Evolutionary conservation across 768 basidiomycete genomes (phyloP).

Genomic region (Tephrocybe sp.): DNA sequence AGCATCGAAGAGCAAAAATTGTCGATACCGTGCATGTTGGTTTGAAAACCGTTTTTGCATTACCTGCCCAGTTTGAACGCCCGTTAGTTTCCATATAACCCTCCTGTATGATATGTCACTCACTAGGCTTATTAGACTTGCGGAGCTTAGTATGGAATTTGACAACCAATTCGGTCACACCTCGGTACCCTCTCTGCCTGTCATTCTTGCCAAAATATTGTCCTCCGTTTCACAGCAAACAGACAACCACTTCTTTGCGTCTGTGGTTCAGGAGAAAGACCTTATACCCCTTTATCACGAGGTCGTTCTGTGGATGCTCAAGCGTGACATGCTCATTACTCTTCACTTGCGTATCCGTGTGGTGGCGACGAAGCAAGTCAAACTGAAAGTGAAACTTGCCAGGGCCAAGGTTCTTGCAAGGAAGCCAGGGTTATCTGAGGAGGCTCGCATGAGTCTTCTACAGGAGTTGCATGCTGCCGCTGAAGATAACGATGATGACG

Average conservation of each 20-base stretch:
- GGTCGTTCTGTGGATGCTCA: slow-evolving; percentile 89
- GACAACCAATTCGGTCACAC: slow-evolving; percentile 54
- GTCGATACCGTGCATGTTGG: slow-evolving; percentile 81
- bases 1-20: slow-evolving; percentile 85
- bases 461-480: slow-evolving; percentile 20
- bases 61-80: slow-evolving; percentile 60
- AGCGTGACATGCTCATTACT: slow-evolving; percentile 79
- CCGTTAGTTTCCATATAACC: slow-evolving; percentile 43
- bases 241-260: slow-evolving; percentile 76
- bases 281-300: slow-evolving; percentile 70
- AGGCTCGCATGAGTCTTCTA: slow-evolving; percentile 17
- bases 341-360: slow-evolving; percentile 85
- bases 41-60: slow-evolving; percentile 78
- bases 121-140: slow-evolving; percentile 35
- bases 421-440: slow-evolving; percentile 16
- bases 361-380: slow-evolving; percentile 74
- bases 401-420: slow-evolving; percentile 36
- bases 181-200: slow-evolving; percentile 66
- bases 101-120: slow-evolving; percentile 6
- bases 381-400: slow-evolving; percentile 57
- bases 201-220: slow-evolving; percentile 74
- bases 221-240: slow-evolving; percentile 59
- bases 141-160: slow-evolving; percentile 59
- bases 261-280: slow-evolving; percentile 69
- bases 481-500: slow-evolving; percentile 16